Evolutionary conservation across 305 asterid species (phyloP).

Genomic region (Rubia peregrina): DNA sequence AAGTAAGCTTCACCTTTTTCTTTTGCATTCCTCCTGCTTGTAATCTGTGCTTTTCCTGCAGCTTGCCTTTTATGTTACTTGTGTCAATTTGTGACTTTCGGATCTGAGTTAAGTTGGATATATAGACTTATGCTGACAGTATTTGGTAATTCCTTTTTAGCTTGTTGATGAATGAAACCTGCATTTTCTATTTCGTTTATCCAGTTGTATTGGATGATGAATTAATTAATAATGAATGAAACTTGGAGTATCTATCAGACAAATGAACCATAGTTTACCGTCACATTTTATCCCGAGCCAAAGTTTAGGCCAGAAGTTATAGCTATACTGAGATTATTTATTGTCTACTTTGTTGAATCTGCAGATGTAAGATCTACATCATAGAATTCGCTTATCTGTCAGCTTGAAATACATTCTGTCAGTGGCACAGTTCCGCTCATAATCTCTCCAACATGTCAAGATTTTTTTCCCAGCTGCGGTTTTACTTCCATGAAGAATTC

Average conservation of each 20-base stretch:
- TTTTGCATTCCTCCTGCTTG: no score
- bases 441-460: constrained; percentile 44
- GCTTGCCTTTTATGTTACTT: no score
- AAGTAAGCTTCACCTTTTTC: no score
- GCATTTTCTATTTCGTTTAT: neutral
- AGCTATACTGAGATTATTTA: neutral
- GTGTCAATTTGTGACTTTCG: neutral
- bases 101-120: neutral
- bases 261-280: neutral
- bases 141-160: neutral
- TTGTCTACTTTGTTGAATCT: neutral
- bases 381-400: constrained; percentile 83
- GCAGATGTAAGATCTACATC: constrained; percentile 72
- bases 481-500: constrained; percentile 38
- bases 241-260: no score
- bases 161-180: neutral
- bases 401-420: constrained; percentile 68
- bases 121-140: neutral
- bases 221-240: no score
- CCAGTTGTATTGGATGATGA: no score
- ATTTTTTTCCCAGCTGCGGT: constrained; percentile 54
- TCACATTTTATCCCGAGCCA: neutral
- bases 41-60: no score
- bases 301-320: neutral
- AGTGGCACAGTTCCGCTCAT: constrained; percentile 59